These are phyloP conservation scores for Calocybe gambosa DNA, from an alignment of 1,284 basidiomycete genomes.

Conservation along the genomic window DNA sequence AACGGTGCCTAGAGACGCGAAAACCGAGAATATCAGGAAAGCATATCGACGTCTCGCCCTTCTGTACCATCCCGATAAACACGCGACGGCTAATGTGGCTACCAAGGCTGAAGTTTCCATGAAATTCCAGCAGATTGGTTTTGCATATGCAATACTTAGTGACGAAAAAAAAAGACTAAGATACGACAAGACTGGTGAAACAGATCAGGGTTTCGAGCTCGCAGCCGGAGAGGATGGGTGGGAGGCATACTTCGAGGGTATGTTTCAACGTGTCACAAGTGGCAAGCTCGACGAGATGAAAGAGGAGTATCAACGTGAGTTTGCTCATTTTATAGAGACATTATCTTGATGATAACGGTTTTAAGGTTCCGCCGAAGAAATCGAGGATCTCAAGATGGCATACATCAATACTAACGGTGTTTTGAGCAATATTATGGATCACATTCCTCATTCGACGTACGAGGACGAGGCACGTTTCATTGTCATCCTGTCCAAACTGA, in stretches of 20 bases:
- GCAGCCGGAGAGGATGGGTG: constrained; percentile 80
- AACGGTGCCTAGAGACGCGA: constrained; percentile 46
- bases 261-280: constrained; percentile 83
- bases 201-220: constrained; percentile 72
- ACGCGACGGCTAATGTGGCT: constrained; percentile 53
- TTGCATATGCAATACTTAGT: constrained; percentile 82
- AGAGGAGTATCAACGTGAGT: constrained; percentile 81
- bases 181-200: constrained; percentile 82
- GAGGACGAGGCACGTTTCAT: constrained; percentile 84
- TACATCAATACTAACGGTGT: constrained; percentile 67
- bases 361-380: constrained; percentile 79
- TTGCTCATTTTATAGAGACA: constrained; percentile 5
- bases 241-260: constrained; percentile 87
- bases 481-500: constrained; percentile 59
- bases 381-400: constrained; percentile 68
- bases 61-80: constrained; percentile 85
- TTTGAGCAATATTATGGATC: constrained; percentile 73
- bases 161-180: constrained; percentile 70
- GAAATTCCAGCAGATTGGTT: constrained; percentile 87
- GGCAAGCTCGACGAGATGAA: constrained; percentile 87
- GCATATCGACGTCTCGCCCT: constrained; percentile 84
- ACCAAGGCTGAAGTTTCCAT: constrained; percentile 58
- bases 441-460: constrained; percentile 78
- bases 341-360: background rate
- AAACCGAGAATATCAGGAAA: constrained; percentile 67